Percentiles rank a stretch among this genome's conserved stretches.
Evolutionary conservation across 352 stramenopile genomes (phyloP).

Genomic region (Phytophthora multivora): DNA sequence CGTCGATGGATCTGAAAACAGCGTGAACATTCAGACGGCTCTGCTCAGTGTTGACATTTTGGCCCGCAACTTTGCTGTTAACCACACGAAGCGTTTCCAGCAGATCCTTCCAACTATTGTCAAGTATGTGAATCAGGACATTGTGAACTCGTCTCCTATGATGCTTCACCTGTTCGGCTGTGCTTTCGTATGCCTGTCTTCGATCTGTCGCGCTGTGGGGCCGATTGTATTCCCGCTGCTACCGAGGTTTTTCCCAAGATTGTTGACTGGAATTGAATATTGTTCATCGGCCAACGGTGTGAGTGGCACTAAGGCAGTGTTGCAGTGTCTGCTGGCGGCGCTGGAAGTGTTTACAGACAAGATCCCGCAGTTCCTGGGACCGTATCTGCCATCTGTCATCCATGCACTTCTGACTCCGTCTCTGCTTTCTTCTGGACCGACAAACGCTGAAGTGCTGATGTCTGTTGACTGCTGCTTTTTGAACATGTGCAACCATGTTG

Average conservation of each 20-base stretch:
- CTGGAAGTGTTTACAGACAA: constrained; percentile 86
- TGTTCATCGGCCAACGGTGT: constrained; percentile 36
- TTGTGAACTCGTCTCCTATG: constrained; percentile 52
- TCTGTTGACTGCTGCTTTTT: constrained; percentile 69
- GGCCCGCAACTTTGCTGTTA: constrained; percentile 73
- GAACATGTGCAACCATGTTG: constrained; percentile 73
- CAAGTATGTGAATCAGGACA: constrained; percentile 70
- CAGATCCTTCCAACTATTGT: constrained; percentile 72
- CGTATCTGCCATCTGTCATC: constrained; percentile 72
- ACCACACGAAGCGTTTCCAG: constrained; percentile 80
- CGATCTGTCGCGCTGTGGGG: constrained; percentile 69
- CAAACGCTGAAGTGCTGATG: constrained; percentile 46
- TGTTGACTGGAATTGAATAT: constrained; percentile 69
- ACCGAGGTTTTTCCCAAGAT: constrained; percentile 80
- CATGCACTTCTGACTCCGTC: constrained; percentile 64
- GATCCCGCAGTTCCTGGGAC: constrained; percentile 82
- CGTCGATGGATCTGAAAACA: constrained; percentile 60
- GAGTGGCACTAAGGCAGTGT: constrained; percentile 51
- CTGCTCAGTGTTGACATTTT: constrained; percentile 86
- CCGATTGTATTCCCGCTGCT: constrained; percentile 81
- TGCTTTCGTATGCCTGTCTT: constrained; percentile 83
- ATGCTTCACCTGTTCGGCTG: constrained; percentile 78
- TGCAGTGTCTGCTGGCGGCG: constrained; percentile 76
- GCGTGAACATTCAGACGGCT: constrained; percentile 82
- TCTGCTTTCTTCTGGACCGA: constrained; percentile 35